Evolutionary conservation across 768 basidiomycete genomes (phyloP).

Genomic region (Tulasnella sp.): DNA sequence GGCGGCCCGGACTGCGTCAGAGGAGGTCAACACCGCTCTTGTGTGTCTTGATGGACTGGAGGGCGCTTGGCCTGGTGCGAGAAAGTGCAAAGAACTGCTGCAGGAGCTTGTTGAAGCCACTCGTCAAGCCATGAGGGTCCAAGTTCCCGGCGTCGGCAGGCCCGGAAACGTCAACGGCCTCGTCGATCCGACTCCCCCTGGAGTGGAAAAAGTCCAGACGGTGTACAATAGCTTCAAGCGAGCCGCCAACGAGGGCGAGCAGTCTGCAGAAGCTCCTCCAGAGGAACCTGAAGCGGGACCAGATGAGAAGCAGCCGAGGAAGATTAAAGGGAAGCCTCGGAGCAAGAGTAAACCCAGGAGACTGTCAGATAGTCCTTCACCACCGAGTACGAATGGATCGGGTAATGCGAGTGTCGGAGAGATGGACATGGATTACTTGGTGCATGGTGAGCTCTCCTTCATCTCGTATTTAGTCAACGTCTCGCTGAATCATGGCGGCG

Average conservation of each 20-base stretch:
- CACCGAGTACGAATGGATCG: slow-evolving; percentile 12
- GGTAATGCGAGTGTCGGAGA: slow-evolving; percentile 2
- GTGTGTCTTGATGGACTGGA: slow-evolving; percentile 74
- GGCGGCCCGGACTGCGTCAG: slow-evolving; percentile 68
- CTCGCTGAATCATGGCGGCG: not conserved
- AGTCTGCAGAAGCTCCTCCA: too few species aligned
- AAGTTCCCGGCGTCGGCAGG: slow-evolving; percentile 27
- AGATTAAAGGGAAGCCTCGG: slow-evolving; percentile 20
- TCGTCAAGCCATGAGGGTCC: slow-evolving; percentile 21
- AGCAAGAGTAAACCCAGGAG: slow-evolving; percentile 15
- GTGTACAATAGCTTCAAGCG: slow-evolving; percentile 29
- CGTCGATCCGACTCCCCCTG: slow-evolving; percentile 13
- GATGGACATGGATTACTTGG: slow-evolving; percentile 22
- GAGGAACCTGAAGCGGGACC: not conserved
- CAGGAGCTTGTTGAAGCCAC: slow-evolving; percentile 32
- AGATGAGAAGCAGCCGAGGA: not conserved
- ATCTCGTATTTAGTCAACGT: not conserved
- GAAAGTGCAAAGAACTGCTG: slow-evolving; percentile 60
- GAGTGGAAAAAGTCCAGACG: slow-evolving; percentile 26
- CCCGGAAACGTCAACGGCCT: slow-evolving; percentile 25
- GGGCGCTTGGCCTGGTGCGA: slow-evolving; percentile 81
- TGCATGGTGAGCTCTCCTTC: not conserved
- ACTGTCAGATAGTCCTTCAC: not conserved
- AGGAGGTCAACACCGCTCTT: slow-evolving; percentile 73
- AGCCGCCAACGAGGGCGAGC: slow-evolving; percentile 19